phyloP scores from a whole-genome alignment of 169 alveolate genomes.

The Plasmodium relictum region DNA sequence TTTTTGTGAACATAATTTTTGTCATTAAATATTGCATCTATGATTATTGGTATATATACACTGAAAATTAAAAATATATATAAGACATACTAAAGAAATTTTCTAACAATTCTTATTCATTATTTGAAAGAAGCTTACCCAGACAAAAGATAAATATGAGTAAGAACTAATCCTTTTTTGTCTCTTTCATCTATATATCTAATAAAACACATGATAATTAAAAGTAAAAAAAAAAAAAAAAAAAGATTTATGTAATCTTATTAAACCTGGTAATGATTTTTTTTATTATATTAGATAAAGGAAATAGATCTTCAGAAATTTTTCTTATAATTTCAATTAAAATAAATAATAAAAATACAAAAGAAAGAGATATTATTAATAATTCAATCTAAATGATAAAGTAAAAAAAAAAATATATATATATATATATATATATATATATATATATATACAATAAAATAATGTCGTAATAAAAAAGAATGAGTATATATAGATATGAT shows the following conservation, averaged over 20 bases:
- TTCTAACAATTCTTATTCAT: too few relatives aligned
- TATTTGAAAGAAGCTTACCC: constrained; percentile 7
- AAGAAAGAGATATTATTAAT: constrained; percentile 20
- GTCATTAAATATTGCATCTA: constrained; percentile 16
- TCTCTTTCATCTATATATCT: constrained; percentile 58
- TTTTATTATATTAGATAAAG: constrained; percentile 4
- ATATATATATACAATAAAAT: neutral
- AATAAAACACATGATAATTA: neutral
- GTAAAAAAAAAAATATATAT: neutral
- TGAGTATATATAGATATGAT: neutral
- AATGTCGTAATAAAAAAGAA: neutral
- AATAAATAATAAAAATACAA: constrained; percentile 13
- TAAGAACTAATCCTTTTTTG: constrained; percentile 23
- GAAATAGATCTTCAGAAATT: neutral
- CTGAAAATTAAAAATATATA: constrained; percentile 30
- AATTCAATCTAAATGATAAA: constrained; percentile 13
- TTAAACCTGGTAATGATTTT: constrained; percentile 23
- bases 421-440: neutral
- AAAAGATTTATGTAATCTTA: neutral
- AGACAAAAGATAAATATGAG: constrained; percentile 62
- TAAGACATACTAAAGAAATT: neutral
- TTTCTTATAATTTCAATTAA: constrained; percentile 30
- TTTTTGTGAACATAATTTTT: constrained; percentile 17
- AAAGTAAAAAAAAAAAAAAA: too few relatives aligned
- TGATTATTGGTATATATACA: constrained; percentile 35